Base-by-base conservation (phyloP, 2,329 filamentous ascomycete species). In the Xylariomycetidae sp. region DNA sequence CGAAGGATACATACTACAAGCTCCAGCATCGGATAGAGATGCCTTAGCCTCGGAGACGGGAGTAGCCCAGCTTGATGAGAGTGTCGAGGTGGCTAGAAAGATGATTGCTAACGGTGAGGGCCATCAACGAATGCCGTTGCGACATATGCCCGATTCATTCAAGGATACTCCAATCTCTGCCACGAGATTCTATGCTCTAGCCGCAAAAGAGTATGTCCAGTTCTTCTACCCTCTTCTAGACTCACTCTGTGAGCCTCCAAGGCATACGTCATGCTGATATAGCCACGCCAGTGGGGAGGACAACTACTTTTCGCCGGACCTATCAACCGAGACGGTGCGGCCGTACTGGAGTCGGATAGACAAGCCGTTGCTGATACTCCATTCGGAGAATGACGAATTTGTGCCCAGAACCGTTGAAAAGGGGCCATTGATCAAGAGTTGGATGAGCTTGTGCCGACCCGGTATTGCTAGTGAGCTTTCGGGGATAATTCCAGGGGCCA, bases 291-390 rank as follows among this genome's bases (percentile, higher is more conserved):
- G 78, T 5, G 84, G 82, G 8, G 82, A 85, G 38, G 89, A 96
- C 55, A 89, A 95, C 55, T 87, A 85, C 53, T 95, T 94, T 62
- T 89, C 84, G n/a, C 80, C 78, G 3, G 85, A 92, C 53, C 62
- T 92, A n/a, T 31, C 45, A 7, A 62, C 70, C 19, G 66, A 74
- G 19, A 65, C 69, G 13, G 63, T 88, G 6, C 51, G 59, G 16
- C 56, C 56, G 11, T 82, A 81, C n/a, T 95, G 90, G 72, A 73
- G 79, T 4, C 63, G 62, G 31, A 64, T 87, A 35, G 62, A 65
- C 27, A 69, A 74, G 33, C 74, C 77, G 2, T 58, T 87, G 1
- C 61, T 85, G 43, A 75, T 85, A 13, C 53, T 88, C 19, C 76
- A 79, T 38, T 81, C 81, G 2, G 80, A 66, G 5, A 59, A 69